Percentiles rank a stretch among this genome's conserved stretches.
Conservation (phyloP, 768 basidiomycete genomes). For the Strobilomyces dryophilus region DNA sequence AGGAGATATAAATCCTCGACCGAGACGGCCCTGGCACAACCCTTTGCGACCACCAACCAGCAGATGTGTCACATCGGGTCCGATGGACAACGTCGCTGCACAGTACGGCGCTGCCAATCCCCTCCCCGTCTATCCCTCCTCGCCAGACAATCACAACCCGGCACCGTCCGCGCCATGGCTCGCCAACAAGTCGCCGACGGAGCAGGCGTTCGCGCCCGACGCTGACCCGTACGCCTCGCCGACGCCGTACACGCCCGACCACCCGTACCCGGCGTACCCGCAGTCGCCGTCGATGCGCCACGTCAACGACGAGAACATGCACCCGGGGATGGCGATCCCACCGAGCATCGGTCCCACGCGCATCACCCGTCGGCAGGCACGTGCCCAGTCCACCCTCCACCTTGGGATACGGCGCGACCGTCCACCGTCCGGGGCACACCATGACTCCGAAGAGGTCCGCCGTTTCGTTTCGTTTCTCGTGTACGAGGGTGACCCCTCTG, state of each 20-base stretch:
- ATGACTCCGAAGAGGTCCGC: conserved; percentile 28
- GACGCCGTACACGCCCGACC: conserved; percentile 21
- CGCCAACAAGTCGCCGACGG: conserved; percentile 7
- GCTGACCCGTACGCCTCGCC: conserved; percentile 33
- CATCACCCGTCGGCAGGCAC: conserved; percentile 43
- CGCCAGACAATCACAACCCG: conserved; percentile 27
- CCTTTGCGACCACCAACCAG: conserved; percentile 25
- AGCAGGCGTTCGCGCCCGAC: conserved; percentile 36
- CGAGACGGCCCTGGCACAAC: conserved; percentile 22
- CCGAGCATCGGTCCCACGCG: conserved; percentile 53
- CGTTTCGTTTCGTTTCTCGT: not conserved
- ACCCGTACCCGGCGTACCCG: conserved; percentile 26
- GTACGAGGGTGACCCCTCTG: conserved; percentile 8
- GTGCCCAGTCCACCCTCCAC: conserved; percentile 32
- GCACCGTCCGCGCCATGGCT: conserved; percentile 9
- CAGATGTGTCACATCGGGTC: conserved; percentile 35
- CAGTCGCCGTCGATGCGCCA: conserved; percentile 28
- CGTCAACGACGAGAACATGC: conserved; percentile 23
- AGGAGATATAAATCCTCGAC: conserved; percentile 30
- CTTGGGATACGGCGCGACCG: conserved; percentile 31
- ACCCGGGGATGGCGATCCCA: conserved; percentile 26
- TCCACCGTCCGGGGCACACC: conserved; percentile 17
- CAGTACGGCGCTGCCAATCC: conserved; percentile 26
- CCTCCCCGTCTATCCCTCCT: conserved; percentile 30
- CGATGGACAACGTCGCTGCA: conserved; percentile 34